Percentiles rank a stretch among this genome's conserved stretches.
Conservation (phyloP, 495 filamentous ascomycete genomes). For the Penicillium herquei region DNA sequence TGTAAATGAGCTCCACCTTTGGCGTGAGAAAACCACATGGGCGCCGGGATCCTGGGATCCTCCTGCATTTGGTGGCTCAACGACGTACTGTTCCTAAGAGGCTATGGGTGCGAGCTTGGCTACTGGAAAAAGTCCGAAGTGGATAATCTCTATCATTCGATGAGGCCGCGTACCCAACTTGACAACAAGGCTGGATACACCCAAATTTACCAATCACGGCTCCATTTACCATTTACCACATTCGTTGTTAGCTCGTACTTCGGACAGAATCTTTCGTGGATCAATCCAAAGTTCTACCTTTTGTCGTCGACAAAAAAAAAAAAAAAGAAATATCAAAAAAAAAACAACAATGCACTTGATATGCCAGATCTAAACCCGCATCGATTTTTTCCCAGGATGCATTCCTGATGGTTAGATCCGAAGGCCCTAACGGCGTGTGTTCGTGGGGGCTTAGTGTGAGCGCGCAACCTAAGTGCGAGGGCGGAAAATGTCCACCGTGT, state of each 20-base stretch:
- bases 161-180: neutral
- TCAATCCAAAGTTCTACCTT: neutral
- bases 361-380: neutral
- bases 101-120: neutral
- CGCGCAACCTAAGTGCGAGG: slow-evolving; percentile 2
- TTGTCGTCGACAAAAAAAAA: neutral
- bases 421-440: slow-evolving; percentile 18
- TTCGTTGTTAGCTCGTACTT: neutral
- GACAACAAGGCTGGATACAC: neutral
- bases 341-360: neutral
- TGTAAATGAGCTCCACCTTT: slow-evolving; percentile 5
- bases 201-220: neutral
- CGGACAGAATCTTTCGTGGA: neutral
- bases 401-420: slow-evolving; percentile 4
- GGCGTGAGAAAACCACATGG: slow-evolving; percentile 12
- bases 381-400: neutral
- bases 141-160: neutral
- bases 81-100: neutral
- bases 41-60: neutral
- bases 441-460: slow-evolving; percentile 20
- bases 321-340: too few species aligned
- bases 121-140: neutral
- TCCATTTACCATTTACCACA: neutral
- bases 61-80: slow-evolving; percentile 4
- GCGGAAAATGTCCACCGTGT: slow-evolving; percentile 2